Base-by-base conservation (phyloP, 805 yeast genomes). In the Jamesozyma gamospora region DNA sequence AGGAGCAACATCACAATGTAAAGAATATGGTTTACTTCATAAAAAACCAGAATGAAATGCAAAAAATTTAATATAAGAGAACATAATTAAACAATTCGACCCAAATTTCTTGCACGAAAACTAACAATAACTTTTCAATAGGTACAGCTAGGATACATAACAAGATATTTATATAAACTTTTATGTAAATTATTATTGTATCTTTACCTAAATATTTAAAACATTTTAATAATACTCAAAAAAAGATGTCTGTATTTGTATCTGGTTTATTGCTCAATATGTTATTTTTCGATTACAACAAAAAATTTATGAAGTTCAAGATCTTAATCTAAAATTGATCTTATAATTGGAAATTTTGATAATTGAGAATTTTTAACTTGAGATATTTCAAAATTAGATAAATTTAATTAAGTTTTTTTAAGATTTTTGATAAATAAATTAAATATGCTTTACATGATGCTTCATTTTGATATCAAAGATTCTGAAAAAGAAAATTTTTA, bases 401-500 rank as follows among this genome's bases (percentile, higher is more conserved):
- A 77, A 0, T 75, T 75, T 42, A 73, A 71, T 44, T 53, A 56
- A 11, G 67, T 67, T 1, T 60, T 75, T 34, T n/a, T n/a, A 44
- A 59, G 32, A 55, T 60, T 18, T 55, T 58, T 26, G 68, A 70
- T 43, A 70, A 71, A 27, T 78, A 75, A 32, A 69, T 75, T 41
- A 62, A 63, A 11, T 72, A 69, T 27, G 76, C 77, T 36, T 48
- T 77, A 32, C 84, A 77, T 55, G 68, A 78, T 9, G 83, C 84
- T 71, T 52, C 61, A 66, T 21, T 70, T 67, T 52, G 64, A 67
- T 10, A 56, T 63, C 11, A 64, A 68, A 44, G 61, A 69, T 28
- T 53, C 49, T 26, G 78, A 70, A 41, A 67, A 69, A 36, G 78
- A 72, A 16, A 60, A 76, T 39, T 58, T 76, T 41, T n/a, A n/a